Base-by-base conservation (phyloP, 1,284 basidiomycete genomes). In the Ustilago shanxiensis region DNA sequence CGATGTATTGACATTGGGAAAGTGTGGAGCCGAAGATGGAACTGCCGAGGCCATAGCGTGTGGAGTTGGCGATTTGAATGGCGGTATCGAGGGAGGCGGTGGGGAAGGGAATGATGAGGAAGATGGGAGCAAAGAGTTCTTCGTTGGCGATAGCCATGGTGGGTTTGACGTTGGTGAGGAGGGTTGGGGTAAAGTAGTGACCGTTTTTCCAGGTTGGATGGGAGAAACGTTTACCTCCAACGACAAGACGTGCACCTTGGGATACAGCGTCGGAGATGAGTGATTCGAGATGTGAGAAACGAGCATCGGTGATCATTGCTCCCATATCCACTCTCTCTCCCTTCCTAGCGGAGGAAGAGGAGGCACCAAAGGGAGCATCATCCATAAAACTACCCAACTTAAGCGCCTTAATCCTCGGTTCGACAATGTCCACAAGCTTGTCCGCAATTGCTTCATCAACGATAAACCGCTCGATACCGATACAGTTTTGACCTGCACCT, bases 401-500 rank as follows among this genome's bases (percentile, higher is more conserved):
- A 44, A 86, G 62, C 3, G 54, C 65, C 10, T 60, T 50, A n/a
- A 85, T 79, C 9, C 83, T 72, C 2, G 80, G 73, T 29, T 64
- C 51, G 8, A 82, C 72, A 1, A 67, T 61, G 0, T 8, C 49
- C 76, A 92, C 89, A 57, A 99, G 90, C 7, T 91, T 89, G 33
- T 92, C 90, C 77, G 95, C 92, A 77, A 94, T 91, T 0, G 89
- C 88, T 0, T 88, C 85, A 79, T 94, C 93, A 35, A 98, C 94
- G 51, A 98, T 90, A 76, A 98, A 90, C 0, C 95, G 90, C 86
- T 99, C 96, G 67, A 96, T 93, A 29, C 95, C 83, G 41, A 84
- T 96, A 85, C 96, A 99, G 86, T 98, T 98, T 87, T 98, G 96
- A 18, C 96, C 96, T 47, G 90, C 90, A 71, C 94, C 94, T 88